Percentiles rank a stretch among this genome's conserved stretches.
Conservation (phyloP, 1,284 basidiomycete genomes). For the Apiotrichum siamense region DNA sequence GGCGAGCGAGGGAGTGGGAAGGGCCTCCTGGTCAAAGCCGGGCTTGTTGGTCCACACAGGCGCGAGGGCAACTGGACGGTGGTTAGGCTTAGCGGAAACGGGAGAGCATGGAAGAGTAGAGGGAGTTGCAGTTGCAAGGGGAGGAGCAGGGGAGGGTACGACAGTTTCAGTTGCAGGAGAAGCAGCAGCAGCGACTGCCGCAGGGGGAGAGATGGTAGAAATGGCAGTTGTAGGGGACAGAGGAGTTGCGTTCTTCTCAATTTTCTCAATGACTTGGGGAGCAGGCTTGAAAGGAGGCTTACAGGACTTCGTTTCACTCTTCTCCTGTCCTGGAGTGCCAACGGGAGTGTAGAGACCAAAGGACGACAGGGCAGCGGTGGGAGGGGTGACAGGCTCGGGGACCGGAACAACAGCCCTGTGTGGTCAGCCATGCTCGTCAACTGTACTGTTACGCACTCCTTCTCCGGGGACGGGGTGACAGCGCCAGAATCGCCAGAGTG, state of each 20-base stretch:
- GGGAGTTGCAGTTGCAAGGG: background rate
- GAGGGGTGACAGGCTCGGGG: background rate
- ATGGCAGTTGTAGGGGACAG: background rate
- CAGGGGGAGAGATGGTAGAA: background rate
- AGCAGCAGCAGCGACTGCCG: background rate
- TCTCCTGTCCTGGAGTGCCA: background rate
- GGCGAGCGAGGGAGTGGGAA: background rate
- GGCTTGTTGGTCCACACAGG: conserved; percentile 6
- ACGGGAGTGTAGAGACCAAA: conserved; percentile 1
- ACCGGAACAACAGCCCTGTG: background rate
- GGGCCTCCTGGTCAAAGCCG: background rate
- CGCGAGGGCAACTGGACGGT: background rate
- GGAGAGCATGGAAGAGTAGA: background rate
- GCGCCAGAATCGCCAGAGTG: background rate
- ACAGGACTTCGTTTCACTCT: background rate
- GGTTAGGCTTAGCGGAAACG: background rate
- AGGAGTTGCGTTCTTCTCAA: background rate
- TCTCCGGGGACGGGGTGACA: background rate
- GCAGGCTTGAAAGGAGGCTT: no score
- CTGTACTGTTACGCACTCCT: no score
- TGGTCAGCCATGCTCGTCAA: background rate
- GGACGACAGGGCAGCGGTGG: background rate
- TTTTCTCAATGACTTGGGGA: background rate
- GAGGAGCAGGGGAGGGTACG: background rate
- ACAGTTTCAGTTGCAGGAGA: background rate